Base-by-base conservation (phyloP, 345 rosid genomes). In the Ricinus communis region DNA sequence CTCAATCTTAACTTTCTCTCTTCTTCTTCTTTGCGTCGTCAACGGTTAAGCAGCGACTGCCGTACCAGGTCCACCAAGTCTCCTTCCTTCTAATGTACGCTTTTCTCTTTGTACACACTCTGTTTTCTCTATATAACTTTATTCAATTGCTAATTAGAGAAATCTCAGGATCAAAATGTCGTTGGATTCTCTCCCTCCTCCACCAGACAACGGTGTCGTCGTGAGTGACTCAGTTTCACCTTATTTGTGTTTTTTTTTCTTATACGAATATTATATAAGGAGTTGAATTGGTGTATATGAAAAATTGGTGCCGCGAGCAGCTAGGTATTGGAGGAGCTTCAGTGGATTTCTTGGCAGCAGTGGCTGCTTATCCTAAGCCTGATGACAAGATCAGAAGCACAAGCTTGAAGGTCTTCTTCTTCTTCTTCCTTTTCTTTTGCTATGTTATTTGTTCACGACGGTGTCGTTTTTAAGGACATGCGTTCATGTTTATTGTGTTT, bases 361-460 rank as follows among this genome's bases (percentile, higher is more conserved):
- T 93, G 41, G 85, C 87, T 70, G 73, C 89, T 73, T 91, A 75
- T 77, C 96, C 97, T 54, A 83, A 87, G 30, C 97, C 97, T 5
- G 97, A 93, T 24, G 96, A 93, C 46, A 93, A 93, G 85, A 91
- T 91, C 82, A 81, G 97, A 77, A 85, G 86, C 84, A 91, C 90
- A 22, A 87, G 91, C 80, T 78, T 66, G 60, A 62, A 70, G 80
- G 82, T 82, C 4, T 31, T 30, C 16, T n/a, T 41, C 45, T 19
- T 50, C 14, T 43, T 30, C 38, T 50, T 62, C 38, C 5, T 60
- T 54, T 16, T 55, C 31, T 51, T 12, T 19, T 14, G 43, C 9
- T 36, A n/a, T n/a, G n/a, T n/a, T n/a, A n/a, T n/a, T n/a, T n/a
- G n/a, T n/a, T n/a, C n/a, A n/a, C n/a, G n/a, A n/a, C n/a, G n/a